phyloP scores from a whole-genome alignment of 164 flowering plant species.

The Vitis rupestris region DNA sequence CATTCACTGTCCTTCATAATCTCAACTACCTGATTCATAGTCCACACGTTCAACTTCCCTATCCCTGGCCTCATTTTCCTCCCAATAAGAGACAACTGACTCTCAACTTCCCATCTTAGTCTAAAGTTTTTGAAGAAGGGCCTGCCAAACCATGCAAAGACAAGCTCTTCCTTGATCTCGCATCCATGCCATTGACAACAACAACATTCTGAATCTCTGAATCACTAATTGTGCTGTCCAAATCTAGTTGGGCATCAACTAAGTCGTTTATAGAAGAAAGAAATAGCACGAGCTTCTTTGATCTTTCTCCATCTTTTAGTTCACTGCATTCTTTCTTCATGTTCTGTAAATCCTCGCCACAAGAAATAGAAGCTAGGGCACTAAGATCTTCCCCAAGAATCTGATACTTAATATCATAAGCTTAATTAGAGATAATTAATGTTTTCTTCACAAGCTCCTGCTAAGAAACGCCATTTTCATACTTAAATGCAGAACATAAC shows the following conservation, averaged over 20 bases:
- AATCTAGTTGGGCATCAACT: constrained; percentile 32
- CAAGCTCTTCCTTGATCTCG: constrained; percentile 30
- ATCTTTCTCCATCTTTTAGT: constrained; percentile 22
- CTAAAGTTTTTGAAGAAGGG: constrained; percentile 25
- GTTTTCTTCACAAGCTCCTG: constrained; percentile 37
- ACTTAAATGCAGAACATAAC: no score
- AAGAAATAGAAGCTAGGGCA: constrained; percentile 44
- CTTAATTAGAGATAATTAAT: constrained; percentile 29
- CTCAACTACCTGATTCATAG: no score
- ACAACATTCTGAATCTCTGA: constrained; percentile 48
- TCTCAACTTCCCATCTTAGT: constrained; percentile 11
- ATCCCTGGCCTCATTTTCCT: background rate
- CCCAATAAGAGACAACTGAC: constrained; percentile 1
- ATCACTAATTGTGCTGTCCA: constrained; percentile 27
- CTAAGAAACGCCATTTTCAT: constrained; percentile 35
- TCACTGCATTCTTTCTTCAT: constrained; percentile 45
- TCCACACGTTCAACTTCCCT: no score
- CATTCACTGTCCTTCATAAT: no score
- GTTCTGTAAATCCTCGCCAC: constrained; percentile 44
- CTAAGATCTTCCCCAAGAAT: constrained; percentile 57
- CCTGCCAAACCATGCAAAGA: constrained; percentile 19
- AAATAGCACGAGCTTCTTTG: constrained; percentile 39
- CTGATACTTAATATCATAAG: constrained; percentile 40
- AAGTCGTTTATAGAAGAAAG: constrained; percentile 38
- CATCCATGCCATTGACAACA: constrained; percentile 51